Conservation (phyloP, 2,329 filamentous ascomycete species). For the Pseudofabraea citricarpa region DNA sequence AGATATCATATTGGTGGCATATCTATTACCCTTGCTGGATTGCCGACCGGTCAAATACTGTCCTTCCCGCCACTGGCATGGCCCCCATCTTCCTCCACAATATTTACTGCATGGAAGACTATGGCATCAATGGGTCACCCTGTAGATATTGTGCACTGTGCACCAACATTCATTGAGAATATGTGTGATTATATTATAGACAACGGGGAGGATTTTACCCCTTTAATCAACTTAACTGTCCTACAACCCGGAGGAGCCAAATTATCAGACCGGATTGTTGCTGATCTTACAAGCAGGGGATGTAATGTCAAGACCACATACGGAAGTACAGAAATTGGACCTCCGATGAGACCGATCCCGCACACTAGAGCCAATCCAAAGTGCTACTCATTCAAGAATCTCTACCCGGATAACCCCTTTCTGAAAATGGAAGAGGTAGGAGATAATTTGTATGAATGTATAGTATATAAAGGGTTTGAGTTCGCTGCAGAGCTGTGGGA, state of each 20-base stretch:
- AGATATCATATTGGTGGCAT: constrained; percentile 27
- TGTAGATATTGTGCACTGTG: constrained; percentile 26
- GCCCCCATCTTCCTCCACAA: constrained; percentile 23
- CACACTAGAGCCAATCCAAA: constrained; percentile 21
- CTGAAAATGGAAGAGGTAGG: constrained; percentile 25
- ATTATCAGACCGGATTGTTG: constrained; percentile 21
- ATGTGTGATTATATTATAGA: constrained; percentile 24
- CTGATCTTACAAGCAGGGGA: constrained; percentile 18
- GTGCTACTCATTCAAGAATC: constrained; percentile 24
- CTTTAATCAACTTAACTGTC: constrained; percentile 23
- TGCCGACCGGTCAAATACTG: constrained; percentile 27
- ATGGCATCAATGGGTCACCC: constrained; percentile 19
- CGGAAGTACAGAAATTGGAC: constrained; percentile 28
- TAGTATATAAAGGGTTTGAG: constrained; percentile 27
- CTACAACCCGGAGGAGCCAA: constrained; percentile 27
- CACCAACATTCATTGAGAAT: constrained; percentile 27
- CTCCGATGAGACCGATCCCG: constrained; percentile 26
- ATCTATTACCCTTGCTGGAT: constrained; percentile 24
- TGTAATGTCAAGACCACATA: constrained; percentile 30
- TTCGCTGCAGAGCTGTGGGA: constrained; percentile 29
- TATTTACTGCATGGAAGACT: constrained; percentile 23
- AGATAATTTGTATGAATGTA: constrained; percentile 25
- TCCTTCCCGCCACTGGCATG: constrained; percentile 26
- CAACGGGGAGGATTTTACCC: constrained; percentile 20
- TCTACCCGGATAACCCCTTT: constrained; percentile 22